Percentiles rank a stretch among this genome's conserved stretches.
Evolutionary conservation across 1,284 basidiomycete genomes (phyloP).

Genomic region (Malassezia slooffiae): DNA sequence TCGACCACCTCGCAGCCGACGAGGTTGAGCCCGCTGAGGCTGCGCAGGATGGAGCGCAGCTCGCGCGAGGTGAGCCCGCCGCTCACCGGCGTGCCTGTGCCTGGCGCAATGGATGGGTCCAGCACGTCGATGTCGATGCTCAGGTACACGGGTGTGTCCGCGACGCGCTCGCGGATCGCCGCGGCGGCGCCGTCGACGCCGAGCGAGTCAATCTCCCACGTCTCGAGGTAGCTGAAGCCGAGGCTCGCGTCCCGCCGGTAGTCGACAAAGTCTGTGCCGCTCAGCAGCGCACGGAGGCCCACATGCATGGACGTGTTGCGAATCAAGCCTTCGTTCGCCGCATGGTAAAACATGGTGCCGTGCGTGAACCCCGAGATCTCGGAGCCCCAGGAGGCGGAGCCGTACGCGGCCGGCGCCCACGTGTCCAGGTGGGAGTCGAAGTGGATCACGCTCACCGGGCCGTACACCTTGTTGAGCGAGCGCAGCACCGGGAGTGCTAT

Average conservation of each 20-base stretch:
- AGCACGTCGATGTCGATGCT: slow-evolving; percentile 34
- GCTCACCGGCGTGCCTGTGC: slow-evolving; percentile 27
- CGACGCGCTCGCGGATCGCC: slow-evolving; percentile 20
- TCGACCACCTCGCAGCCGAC: slow-evolving; percentile 35
- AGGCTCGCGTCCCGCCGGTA: slow-evolving; percentile 20
- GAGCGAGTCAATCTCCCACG: slow-evolving; percentile 28
- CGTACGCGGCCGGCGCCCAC: slow-evolving; percentile 54
- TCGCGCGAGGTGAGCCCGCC: slow-evolving; percentile 31
- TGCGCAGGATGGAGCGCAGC: slow-evolving; percentile 22
- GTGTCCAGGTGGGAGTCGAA: slow-evolving; percentile 51
- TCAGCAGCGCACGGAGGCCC: slow-evolving; percentile 53
- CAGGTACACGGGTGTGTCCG: slow-evolving; percentile 28
- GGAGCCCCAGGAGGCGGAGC: slow-evolving; percentile 17
- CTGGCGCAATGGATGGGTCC: slow-evolving; percentile 28
- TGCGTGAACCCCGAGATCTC: slow-evolving; percentile 36
- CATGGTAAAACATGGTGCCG: slow-evolving; percentile 48
- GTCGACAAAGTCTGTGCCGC: slow-evolving; percentile 20
- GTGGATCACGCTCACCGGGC: slow-evolving; percentile 48
- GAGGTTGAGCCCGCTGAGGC: slow-evolving; percentile 26
- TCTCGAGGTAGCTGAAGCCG: slow-evolving; percentile 29
- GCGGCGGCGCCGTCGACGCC: slow-evolving; percentile 21
- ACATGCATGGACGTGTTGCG: slow-evolving; percentile 64
- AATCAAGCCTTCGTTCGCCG: slow-evolving; percentile 48
- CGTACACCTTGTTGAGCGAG: slow-evolving; percentile 47
- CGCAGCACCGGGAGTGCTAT: slow-evolving; percentile 50